Base-by-base conservation (phyloP, 371 early-diverging fungal species). In the Rozella allomycis region DNA sequence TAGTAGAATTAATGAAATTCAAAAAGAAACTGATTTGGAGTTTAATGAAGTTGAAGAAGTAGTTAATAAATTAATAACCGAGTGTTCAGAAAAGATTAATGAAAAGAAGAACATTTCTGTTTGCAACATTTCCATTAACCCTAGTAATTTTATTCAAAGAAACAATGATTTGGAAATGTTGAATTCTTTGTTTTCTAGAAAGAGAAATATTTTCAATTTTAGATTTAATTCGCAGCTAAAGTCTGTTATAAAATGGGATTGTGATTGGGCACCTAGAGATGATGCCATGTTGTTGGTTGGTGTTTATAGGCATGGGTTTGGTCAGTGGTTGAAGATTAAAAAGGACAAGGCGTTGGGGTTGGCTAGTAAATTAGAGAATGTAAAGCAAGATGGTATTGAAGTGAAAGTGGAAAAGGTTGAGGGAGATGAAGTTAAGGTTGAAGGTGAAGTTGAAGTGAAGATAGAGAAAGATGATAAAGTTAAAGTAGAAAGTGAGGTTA, bases 251-350 rank as follows among this genome's bases (percentile, higher is more conserved):
- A 75, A 77, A 41, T 90, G 91, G 94, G 57, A 67, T 30, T 70
- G 70, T 31, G 35, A 58, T 20, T 96, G 97, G 97, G 71, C 74
- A 9, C 72, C 67, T 33, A 72, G 72, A 33, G 97, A 96, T 47
- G 97, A 96, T 50, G 70, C 90, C n/a, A 74, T 80, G 77, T 55
- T 96, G 28, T 59, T 96, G 10, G 74, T 85, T 12, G 97, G 97
- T 34, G 72, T 91, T 13, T 75, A 78, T 52, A 58, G 62, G 25
- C 75, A 93, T 47, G 97, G 97, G 5, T 88, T 85, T 52, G 91
- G 93, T 7, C 74, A 70, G 39, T 91, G 91, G 93, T 51, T 60
- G 31, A 49, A 59, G 34, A 87, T 96, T 12, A 74, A 76, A 30
- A 67, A 68, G 2, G 94, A 96, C 40, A 20, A 50, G 0, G 48